Evolutionary conservation across 2,329 filamentous ascomycete species (phyloP), one percentile per base, ranked within the genome.

Genomic region (Curvularia spicifera): DNA sequence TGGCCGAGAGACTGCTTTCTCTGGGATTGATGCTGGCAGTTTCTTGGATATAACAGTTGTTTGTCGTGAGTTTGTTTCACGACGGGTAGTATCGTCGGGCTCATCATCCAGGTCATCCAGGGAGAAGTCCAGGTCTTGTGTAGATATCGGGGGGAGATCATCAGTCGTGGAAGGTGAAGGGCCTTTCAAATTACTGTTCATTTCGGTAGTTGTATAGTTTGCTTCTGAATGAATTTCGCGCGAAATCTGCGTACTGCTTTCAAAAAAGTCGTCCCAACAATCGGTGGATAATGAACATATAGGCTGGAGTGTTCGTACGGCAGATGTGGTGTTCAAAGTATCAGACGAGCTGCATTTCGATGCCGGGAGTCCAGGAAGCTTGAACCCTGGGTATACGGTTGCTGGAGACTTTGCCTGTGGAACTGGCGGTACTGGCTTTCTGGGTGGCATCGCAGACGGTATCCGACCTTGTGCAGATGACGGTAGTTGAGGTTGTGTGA

Each of bases 211-310:
- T 7, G n/a, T 26, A 13, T 33, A 6, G 4, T 7, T 28, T 18
- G 9, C 26, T 13, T 72, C 72, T 15, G 56, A 58, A 3, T 68
- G 69, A 8, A 82, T 65, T 31, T 82, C 79, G 8, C 79, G 74
- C 6, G 78, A 78, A 35, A 82, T 78, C 57, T 82, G 80, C 0
- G 79, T 79, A 35, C 74, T 77, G 56, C 74, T 79, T n/a, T 77
- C 79, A 2, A 82, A 68, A n/a, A 81, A 79, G 40, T 78, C 74
- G 50, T 72, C 75, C 75, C 75, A 77, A 3, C 59, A 63, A 39
- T 76, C 75, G 0, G 59, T 22, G 2, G 58, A 29, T 2, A 58
- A 22, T 8, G 26, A 5, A 5, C 33, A 3, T n/a, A 47, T 13
- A 4, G 53, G 15, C 5, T 6, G 12, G 3, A 18, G 9, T 4